These are phyloP conservation scores for Mrakia frigida DNA, from an alignment of 768 basidiomycete genomes.

Conservation along the genomic window DNA sequence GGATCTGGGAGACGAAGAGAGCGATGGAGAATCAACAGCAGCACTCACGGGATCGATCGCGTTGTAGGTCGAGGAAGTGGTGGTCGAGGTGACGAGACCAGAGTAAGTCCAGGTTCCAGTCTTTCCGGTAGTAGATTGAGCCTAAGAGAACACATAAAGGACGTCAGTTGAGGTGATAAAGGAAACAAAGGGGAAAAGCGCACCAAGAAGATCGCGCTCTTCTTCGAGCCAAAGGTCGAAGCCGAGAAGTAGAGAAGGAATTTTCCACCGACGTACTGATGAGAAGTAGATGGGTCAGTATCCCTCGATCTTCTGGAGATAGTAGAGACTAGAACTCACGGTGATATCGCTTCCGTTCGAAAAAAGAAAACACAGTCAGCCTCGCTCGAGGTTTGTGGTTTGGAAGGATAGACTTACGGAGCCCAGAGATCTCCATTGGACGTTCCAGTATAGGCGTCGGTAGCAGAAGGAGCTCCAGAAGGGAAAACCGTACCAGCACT, in stretches of 20 bases:
- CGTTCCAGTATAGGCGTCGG: neutral
- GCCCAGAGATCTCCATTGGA: slow-evolving; percentile 18
- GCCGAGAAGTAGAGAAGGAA: slow-evolving; percentile 53
- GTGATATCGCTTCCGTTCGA: neutral
- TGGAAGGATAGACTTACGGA: neutral
- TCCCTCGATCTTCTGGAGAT: too few relatives aligned
- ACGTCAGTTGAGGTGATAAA: neutral
- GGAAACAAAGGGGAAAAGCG: neutral
- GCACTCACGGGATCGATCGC: neutral
- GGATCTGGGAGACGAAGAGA: neutral
- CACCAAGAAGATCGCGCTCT: slow-evolving; percentile 54
- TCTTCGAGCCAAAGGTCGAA: slow-evolving; percentile 55
- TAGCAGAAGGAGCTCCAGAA: slow-evolving; percentile 5
- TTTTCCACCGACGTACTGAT: slow-evolving; percentile 34
- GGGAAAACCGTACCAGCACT: slow-evolving; percentile 12
- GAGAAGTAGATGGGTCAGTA: slow-evolving; percentile 17
- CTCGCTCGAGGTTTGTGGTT: too few relatives aligned
- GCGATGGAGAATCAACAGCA: neutral
- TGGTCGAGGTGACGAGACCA: neutral
- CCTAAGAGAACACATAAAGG: neutral
- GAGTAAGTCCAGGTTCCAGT: neutral
- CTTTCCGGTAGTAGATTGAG: neutral
- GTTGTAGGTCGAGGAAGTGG: neutral
- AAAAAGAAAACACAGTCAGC: neutral
- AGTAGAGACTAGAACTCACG: slow-evolving; percentile 32